Evolutionary conservation across 1,284 basidiomycete genomes (phyloP).

Genomic region (Thelephora terrestris): DNA sequence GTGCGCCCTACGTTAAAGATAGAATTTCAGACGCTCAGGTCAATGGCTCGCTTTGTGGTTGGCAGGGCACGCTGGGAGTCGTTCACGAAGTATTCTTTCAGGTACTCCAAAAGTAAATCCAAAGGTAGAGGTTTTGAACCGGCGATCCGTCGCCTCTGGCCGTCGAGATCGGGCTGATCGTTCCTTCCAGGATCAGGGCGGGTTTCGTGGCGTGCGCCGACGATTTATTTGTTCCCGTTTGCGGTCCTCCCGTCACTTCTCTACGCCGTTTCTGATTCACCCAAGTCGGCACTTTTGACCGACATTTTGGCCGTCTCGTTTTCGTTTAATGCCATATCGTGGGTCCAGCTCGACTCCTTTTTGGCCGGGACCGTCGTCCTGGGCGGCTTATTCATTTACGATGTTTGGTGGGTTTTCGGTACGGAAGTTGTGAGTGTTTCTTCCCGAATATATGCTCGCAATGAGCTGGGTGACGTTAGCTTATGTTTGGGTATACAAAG

Average conservation of each 20-base stretch:
- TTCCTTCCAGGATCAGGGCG: constrained; percentile 29
- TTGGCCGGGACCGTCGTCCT: constrained; percentile 80
- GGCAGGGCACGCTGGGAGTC: constrained; percentile 42
- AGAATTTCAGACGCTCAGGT: constrained; percentile 34
- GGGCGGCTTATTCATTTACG: constrained; percentile 77
- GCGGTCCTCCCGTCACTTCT: constrained; percentile 57
- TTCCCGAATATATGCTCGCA: neutral
- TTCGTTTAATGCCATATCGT: constrained; percentile 70
- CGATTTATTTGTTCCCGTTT: constrained; percentile 54
- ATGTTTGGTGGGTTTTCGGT: constrained; percentile 85
- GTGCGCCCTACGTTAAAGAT: constrained; percentile 1
- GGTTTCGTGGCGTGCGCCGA: constrained; percentile 52
- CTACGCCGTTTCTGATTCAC: constrained; percentile 42
- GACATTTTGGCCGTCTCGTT: constrained; percentile 82
- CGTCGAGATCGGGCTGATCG: neutral
- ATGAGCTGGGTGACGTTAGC: neutral
- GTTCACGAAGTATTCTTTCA: constrained; percentile 37
- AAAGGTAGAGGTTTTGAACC: constrained; percentile 27
- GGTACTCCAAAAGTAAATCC: constrained; percentile 31
- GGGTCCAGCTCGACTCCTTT: constrained; percentile 88
- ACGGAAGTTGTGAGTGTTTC: constrained; percentile 59
- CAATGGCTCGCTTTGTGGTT: constrained; percentile 34
- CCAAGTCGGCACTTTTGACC: constrained; percentile 64
- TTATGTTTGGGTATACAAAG: constrained; percentile 23
- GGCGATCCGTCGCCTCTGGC: neutral